A percentile compares a stretch with the other conserved stretches of the same genome.
These are phyloP conservation scores for Globisporangium splendens DNA, from an alignment of 352 stramenopile genomes.

Conservation along the genomic window DNA sequence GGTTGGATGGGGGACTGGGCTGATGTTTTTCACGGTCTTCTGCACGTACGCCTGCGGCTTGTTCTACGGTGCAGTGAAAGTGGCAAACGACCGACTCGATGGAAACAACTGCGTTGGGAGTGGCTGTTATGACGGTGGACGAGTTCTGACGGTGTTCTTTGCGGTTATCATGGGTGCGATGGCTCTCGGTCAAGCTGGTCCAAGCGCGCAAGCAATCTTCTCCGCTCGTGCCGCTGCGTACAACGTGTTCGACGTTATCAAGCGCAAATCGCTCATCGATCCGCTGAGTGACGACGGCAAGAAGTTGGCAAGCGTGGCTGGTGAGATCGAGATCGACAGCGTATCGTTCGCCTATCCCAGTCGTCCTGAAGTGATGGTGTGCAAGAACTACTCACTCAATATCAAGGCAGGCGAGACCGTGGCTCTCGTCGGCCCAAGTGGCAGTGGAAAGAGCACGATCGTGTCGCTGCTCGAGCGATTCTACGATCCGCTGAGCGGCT, in stretches of 20 bases:
- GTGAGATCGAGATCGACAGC: slow-evolving; percentile 19
- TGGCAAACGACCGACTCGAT: slow-evolving; percentile 47
- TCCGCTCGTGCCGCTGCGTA: slow-evolving; percentile 32
- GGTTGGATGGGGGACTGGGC: slow-evolving; percentile 48
- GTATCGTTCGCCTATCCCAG: slow-evolving; percentile 51
- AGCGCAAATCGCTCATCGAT: slow-evolving; percentile 46
- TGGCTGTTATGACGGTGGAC: slow-evolving; percentile 36
- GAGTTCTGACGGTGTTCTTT: slow-evolving; percentile 62
- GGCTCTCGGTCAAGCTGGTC: slow-evolving; percentile 32
- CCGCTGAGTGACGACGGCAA: slow-evolving; percentile 24
- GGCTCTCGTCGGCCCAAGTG: slow-evolving; percentile 40
- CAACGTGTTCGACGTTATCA: slow-evolving; percentile 48
- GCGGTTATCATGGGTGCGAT: slow-evolving; percentile 37
- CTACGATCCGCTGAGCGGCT: slow-evolving; percentile 63
- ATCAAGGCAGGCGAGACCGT: slow-evolving; percentile 40
- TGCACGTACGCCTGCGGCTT: slow-evolving; percentile 78
- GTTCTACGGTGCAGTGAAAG: slow-evolving; percentile 70
- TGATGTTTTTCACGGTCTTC: slow-evolving; percentile 67
- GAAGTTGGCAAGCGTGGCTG: slow-evolving; percentile 25
- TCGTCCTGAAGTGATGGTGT: slow-evolving; percentile 24
- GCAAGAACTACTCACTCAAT: slow-evolving; percentile 27
- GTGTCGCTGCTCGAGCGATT: slow-evolving; percentile 44
- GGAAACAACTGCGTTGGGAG: slow-evolving; percentile 21
- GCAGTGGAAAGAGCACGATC: slow-evolving; percentile 49
- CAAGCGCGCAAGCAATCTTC: slow-evolving; percentile 34